Percentiles rank a stretch among this genome's conserved stretches.
Conservation (phyloP, 2,329 filamentous ascomycete species). For the Fusarium liriodendri region DNA sequence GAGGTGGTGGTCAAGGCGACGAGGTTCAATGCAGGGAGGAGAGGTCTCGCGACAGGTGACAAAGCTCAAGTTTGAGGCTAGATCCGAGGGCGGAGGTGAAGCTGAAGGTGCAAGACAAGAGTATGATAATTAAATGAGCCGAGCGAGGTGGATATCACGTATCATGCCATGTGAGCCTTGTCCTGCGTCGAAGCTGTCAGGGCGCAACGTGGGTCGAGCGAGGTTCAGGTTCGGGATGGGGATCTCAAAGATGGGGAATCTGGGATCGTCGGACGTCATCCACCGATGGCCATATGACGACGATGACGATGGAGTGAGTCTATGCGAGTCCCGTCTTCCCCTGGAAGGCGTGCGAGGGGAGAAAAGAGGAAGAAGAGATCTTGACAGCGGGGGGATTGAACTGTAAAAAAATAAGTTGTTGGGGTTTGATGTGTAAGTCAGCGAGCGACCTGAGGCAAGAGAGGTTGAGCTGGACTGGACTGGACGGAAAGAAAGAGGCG, state of each 20-base stretch:
- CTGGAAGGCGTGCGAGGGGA: background rate
- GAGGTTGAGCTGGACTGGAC: constrained; percentile 5
- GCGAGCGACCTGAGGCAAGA: background rate
- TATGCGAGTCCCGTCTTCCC: constrained; percentile 24
- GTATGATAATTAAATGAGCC: constrained; percentile 17
- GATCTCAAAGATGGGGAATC: constrained; percentile 38
- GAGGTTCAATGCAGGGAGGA: constrained; percentile 22
- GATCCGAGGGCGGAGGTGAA: background rate
- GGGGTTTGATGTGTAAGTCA: constrained; percentile 6
- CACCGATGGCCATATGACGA: constrained; percentile 38
- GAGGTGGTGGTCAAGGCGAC: constrained; percentile 3
- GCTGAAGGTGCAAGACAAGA: constrained; percentile 7
- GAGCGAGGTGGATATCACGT: constrained; percentile 37
- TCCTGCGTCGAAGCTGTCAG: constrained; percentile 19
- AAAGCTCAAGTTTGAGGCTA: background rate
- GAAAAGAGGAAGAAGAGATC: background rate
- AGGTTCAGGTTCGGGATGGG: constrained; percentile 7
- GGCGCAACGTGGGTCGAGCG: constrained; percentile 38
- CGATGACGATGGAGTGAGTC: constrained; percentile 30
- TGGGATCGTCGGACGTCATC: constrained; percentile 44
- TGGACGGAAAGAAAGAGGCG: constrained; percentile 6
- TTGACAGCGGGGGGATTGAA: background rate
- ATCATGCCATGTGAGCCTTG: constrained; percentile 37
- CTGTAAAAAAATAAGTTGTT: background rate
- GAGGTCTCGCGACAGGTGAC: background rate